Evolutionary conservation across 2,329 filamentous ascomycete species (phyloP), one percentile per base, ranked within the genome.

Genomic region (Elsinoe fawcettii): DNA sequence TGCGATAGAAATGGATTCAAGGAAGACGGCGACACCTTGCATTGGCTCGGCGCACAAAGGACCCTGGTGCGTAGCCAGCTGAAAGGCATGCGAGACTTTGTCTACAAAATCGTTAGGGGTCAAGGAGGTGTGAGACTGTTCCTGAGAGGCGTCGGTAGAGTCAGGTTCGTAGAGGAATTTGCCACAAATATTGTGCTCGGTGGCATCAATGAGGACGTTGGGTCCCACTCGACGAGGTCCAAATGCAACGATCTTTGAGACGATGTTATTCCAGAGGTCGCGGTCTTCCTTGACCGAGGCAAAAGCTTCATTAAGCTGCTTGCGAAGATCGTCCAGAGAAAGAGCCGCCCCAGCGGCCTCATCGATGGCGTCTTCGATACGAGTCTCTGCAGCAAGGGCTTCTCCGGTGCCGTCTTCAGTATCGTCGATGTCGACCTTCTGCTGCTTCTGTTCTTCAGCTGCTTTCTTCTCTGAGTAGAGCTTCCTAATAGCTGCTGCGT

Each of bases 41-140:
- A 96, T 84, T 0, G 93, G 92, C 69, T 99, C 93, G 65, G 89
- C 82, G 72, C 93, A 97, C 53, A 97, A 80, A 0, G 93, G 91
- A 0, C 93, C 93, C 72, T 95, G 90, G 20, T 84, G 82, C 0
- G 86, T 95, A 37, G 90, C 87, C 14, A 97, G 85, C 70, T 99
- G 93, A 78, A 99, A 99, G 49, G 89, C 91, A 69, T 99, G 91
- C 7, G 83, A 79, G 61, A 97, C 88, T 69, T 95, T 97, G 75
- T 97, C 92, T 58, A 85, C 83, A 63, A 97, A 85, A 66, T 93
- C 86, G 51, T 41, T 39, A 16, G 60, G 56, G 18, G 51, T 58
- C 5, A 61, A 46, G 78, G 78, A 3, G 85, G 77, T 56, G 78
- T 74, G 41, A 87, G 73, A 51, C 73, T 71, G 57, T 81, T 78